Conservation (phyloP, 148 eudicot genomes). For the Cornus suecica region DNA sequence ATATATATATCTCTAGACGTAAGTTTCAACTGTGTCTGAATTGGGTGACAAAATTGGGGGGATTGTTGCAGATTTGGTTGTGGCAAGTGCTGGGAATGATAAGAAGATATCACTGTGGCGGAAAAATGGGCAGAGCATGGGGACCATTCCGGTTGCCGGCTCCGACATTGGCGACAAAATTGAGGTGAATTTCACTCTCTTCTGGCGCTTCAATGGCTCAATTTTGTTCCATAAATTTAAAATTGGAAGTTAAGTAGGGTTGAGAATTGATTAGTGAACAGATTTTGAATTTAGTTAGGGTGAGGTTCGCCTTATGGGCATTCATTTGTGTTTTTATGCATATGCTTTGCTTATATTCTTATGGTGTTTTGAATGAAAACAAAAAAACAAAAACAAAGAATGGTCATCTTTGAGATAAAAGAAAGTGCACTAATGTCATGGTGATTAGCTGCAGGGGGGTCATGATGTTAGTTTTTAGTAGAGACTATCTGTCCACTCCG, state of each 20-base stretch:
- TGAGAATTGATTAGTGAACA: background rate
- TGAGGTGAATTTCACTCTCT: conserved; percentile 44
- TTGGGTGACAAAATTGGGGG: background rate
- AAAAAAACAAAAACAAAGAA: too few species aligned
- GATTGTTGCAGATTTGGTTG: conserved; percentile 72
- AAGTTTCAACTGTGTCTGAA: background rate
- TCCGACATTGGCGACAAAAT: conserved; percentile 57
- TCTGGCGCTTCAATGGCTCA: background rate
- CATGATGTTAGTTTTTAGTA: too few species aligned
- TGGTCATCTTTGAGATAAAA: too few species aligned
- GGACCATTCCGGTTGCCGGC: conserved; percentile 61
- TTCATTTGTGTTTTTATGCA: background rate
- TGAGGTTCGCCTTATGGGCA: background rate
- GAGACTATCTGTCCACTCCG: too few species aligned
- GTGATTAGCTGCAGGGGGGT: too few species aligned
- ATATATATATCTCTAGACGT: too few species aligned
- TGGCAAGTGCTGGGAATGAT: conserved; percentile 96
- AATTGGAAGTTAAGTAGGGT: background rate
- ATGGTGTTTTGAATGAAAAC: too few species aligned
- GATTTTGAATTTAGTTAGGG: background rate
- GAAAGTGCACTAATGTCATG: too few species aligned
- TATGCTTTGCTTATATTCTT: background rate
- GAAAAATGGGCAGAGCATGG: conserved; percentile 75
- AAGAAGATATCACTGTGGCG: conserved; percentile 78
- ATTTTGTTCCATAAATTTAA: background rate